Percentiles rank a stretch among this genome's conserved stretches.
Evolutionary conservation across 352 stramenopile species (phyloP).

Genomic region (Phytophthora agathidicida): DNA sequence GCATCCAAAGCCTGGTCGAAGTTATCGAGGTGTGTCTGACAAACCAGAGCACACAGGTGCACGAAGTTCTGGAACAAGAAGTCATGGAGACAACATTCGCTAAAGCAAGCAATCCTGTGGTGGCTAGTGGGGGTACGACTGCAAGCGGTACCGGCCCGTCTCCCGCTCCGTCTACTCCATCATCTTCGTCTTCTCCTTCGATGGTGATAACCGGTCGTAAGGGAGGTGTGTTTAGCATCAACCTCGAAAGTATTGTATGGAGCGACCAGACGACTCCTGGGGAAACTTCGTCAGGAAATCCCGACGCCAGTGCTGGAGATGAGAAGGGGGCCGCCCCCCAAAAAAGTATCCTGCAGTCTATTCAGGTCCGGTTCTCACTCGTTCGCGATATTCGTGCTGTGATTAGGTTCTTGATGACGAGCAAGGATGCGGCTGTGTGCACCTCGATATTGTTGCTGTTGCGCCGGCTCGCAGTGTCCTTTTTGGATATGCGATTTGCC

Average conservation of each 20-base stretch:
- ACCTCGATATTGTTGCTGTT: conserved; percentile 63
- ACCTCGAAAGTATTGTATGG: conserved; percentile 84
- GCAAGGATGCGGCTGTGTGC: conserved; percentile 54
- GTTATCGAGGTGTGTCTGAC: conserved; percentile 79
- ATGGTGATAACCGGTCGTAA: conserved; percentile 37
- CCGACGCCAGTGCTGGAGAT: conserved; percentile 25
- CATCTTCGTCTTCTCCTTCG: conserved; percentile 24
- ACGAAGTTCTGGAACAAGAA: conserved; percentile 73
- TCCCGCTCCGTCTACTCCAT: conserved; percentile 19
- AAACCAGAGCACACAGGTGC: conserved; percentile 76
- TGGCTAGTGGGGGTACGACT: conserved; percentile 11
- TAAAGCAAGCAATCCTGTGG: conserved; percentile 27
- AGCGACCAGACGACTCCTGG: conserved; percentile 55
- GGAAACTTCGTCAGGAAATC: conserved; percentile 9
- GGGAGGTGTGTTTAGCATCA: conserved; percentile 78
- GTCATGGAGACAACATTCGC: conserved; percentile 76
- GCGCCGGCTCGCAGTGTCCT: conserved; percentile 63
- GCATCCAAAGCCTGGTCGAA: conserved; percentile 76
- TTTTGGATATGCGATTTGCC: conserved; percentile 76
- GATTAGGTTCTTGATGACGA: conserved; percentile 67
- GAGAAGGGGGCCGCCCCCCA: conserved; percentile 18
- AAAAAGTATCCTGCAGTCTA: conserved; percentile 43
- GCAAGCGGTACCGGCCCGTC: conserved; percentile 17
- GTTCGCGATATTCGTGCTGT: conserved; percentile 70
- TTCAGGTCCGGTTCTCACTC: conserved; percentile 79